Evolutionary conservation across 192 early-diverging fungal species (phyloP).

Genomic region (Chytriomyces confervae): DNA sequence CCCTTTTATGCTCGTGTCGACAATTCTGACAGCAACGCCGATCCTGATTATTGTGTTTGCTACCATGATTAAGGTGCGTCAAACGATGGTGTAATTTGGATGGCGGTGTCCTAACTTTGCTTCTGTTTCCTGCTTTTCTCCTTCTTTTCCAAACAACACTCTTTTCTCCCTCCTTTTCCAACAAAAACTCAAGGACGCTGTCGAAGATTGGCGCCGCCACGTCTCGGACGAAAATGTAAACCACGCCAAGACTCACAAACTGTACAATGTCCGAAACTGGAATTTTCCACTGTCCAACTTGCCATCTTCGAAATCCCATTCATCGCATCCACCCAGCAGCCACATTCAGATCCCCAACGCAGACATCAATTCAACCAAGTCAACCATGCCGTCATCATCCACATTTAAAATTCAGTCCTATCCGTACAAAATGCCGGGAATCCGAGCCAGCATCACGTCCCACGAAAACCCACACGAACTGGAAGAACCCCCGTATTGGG

Average conservation of each 20-base stretch:
- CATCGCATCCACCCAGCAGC: neutral
- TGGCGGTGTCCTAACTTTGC: neutral
- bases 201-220: slow-evolving; percentile 90
- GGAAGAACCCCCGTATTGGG: slow-evolving; percentile 42
- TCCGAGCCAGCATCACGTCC: neutral
- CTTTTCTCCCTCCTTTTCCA: neutral
- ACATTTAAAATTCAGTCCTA: neutral
- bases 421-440: neutral
- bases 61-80: slow-evolving; percentile 53
- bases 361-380: neutral
- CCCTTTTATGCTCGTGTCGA: slow-evolving; percentile 62
- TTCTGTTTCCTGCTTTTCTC: slow-evolving; percentile 1
- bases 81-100: neutral
- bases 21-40: slow-evolving; percentile 52
- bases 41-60: slow-evolving; percentile 54
- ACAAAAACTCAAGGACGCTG: slow-evolving; percentile 65
- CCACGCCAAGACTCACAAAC: slow-evolving; percentile 63
- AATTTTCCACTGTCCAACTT: slow-evolving; percentile 45
- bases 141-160: neutral
- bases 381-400: neutral
- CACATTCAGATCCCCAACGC: slow-evolving; percentile 1
- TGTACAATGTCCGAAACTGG: slow-evolving; percentile 66
- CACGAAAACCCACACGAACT: neutral
- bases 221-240: slow-evolving; percentile 85
- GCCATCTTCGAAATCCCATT: neutral